Percentiles rank a stretch among this genome's conserved stretches.
Evolutionary conservation across 202 grass and related monocot genomes (phyloP).

Genomic region (Hordeum pubiflorum): DNA sequence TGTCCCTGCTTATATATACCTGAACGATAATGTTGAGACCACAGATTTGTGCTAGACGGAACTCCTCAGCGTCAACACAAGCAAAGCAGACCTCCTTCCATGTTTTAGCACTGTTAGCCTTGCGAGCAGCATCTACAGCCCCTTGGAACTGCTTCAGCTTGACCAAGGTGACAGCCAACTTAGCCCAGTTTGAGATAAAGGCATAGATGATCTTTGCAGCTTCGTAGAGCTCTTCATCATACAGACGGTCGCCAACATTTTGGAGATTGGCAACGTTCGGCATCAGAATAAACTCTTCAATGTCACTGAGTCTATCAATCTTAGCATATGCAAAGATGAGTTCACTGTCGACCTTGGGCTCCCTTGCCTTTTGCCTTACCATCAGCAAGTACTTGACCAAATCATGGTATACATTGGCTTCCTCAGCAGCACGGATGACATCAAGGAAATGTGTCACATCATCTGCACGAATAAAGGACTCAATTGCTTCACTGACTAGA

Average conservation of each 20-base stretch:
- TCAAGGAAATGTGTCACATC: slow-evolving; percentile 82
- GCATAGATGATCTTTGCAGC: slow-evolving; percentile 95
- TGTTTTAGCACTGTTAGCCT: slow-evolving; percentile 82
- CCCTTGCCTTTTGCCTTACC: slow-evolving; percentile 82
- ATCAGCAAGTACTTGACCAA: slow-evolving; percentile 89
- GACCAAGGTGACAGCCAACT: slow-evolving; percentile 82
- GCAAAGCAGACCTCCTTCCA: slow-evolving; percentile 99
- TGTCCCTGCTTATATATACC: slow-evolving; percentile 35
- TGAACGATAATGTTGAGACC: slow-evolving; percentile 88
- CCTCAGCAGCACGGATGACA: slow-evolving; percentile 79
- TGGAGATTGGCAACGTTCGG: slow-evolving; percentile 94
- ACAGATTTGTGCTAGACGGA: slow-evolving; percentile 85
- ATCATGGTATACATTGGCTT: slow-evolving; percentile 73
- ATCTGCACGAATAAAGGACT: slow-evolving; percentile 91
- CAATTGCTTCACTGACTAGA: slow-evolving; percentile 84
- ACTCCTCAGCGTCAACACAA: slow-evolving; percentile 93
- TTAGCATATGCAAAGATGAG: slow-evolving; percentile 92
- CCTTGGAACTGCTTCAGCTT: slow-evolving; percentile 94
- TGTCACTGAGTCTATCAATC: slow-evolving; percentile 76
- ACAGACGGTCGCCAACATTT: slow-evolving; percentile 81
- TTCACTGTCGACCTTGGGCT: slow-evolving; percentile 87
- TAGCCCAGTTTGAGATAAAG: slow-evolving; percentile 95
- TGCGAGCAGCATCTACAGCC: slow-evolving; percentile 90
- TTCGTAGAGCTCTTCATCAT: slow-evolving; percentile 76
- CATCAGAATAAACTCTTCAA: slow-evolving; percentile 94